Percentiles rank a stretch among this genome's conserved stretches.
Evolutionary conservation across 371 early-diverging fungal species (phyloP).

Genomic region (Actinomortierella wolfii): DNA sequence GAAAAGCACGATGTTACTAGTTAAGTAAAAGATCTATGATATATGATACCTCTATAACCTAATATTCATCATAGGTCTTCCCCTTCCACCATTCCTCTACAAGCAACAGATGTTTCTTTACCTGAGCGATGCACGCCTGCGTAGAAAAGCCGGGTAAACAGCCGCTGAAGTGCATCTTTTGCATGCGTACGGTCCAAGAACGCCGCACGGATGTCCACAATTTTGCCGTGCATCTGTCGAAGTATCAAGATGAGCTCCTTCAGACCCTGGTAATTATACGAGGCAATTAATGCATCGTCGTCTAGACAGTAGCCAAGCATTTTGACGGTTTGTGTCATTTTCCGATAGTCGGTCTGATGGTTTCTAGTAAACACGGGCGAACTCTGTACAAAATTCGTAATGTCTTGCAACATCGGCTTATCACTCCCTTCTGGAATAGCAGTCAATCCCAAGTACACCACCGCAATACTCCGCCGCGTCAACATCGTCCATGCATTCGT

Average conservation of each 20-base stretch:
- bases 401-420: conserved; percentile 20
- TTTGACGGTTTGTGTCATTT: conserved; percentile 17
- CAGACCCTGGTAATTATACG: conserved; percentile 20
- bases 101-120: too few species aligned
- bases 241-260: conserved; percentile 22
- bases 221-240: conserved; percentile 25
- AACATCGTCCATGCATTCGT: conserved; percentile 18
- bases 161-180: conserved; percentile 36
- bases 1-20: too few species aligned
- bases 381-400: background rate
- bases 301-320: conserved; percentile 38
- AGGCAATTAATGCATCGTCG: conserved; percentile 38
- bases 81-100: background rate
- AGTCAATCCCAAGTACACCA: conserved; percentile 15
- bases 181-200: conserved; percentile 42
- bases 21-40: too few species aligned
- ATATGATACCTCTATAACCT: too few species aligned
- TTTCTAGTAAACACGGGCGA: background rate
- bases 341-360: conserved; percentile 17
- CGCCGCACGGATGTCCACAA: conserved; percentile 36
- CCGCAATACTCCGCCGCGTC: conserved; percentile 28
- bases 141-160: conserved; percentile 25
- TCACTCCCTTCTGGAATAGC: conserved; percentile 14
- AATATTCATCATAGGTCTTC: too few species aligned
- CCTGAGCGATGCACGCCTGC: conserved; percentile 32